phyloP scores from a whole-genome alignment of 768 basidiomycete genomes.

The Trametopsis cervina region DNA sequence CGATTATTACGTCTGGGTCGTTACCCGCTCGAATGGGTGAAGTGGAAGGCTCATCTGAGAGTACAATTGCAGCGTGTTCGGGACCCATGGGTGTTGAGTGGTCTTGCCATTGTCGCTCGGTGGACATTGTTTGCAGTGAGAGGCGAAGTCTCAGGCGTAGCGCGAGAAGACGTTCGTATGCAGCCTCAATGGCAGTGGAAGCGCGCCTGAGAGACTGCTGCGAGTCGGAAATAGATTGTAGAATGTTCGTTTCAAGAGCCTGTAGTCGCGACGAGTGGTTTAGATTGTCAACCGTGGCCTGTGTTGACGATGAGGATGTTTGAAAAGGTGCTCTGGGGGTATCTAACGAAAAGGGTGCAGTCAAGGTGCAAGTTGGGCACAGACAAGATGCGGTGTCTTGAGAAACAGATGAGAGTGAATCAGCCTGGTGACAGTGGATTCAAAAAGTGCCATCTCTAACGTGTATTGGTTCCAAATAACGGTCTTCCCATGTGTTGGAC shows the following conservation, averaged over 20 bases:
- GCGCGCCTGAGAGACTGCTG: constrained; percentile 12
- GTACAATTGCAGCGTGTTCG: constrained; percentile 19
- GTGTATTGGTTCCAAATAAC: constrained; percentile 8
- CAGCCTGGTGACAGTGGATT: neutral
- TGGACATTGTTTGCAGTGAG: constrained; percentile 5
- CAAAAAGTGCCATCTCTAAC: constrained; percentile 6
- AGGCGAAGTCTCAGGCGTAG: constrained; percentile 3
- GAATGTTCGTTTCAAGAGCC: neutral
- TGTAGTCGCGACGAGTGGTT: neutral
- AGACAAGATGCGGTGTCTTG: constrained; percentile 6
- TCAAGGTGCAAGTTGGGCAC: constrained; percentile 1
- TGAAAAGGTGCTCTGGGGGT: neutral
- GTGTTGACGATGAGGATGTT: neutral
- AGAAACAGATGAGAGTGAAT: constrained; percentile 1
- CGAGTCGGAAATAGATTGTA: constrained; percentile 7
- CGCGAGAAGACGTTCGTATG: constrained; percentile 10
- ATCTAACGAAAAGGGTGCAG: neutral
- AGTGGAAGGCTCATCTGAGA: constrained; percentile 8
- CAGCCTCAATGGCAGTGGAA: constrained; percentile 10
- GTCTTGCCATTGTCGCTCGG: neutral
- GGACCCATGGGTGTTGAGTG: constrained; percentile 17
- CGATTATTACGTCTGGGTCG: neutral
- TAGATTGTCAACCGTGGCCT: neutral
- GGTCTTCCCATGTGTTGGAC: constrained; percentile 15
- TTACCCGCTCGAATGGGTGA: neutral